Base-by-base conservation (phyloP, 192 early-diverging fungal species). In the Backusella westeae region DNA sequence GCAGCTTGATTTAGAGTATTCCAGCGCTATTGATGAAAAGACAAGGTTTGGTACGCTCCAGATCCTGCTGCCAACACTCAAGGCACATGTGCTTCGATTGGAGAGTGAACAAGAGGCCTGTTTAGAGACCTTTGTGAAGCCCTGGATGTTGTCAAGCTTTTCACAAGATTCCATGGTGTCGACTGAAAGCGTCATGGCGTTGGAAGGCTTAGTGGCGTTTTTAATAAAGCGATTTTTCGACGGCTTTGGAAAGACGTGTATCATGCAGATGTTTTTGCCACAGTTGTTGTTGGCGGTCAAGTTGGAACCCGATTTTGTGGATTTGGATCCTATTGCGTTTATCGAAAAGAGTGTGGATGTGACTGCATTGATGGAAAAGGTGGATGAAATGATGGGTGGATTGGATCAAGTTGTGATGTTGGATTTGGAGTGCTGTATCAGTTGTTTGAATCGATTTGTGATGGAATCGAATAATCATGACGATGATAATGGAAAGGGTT, bases 401-500 rank as follows among this genome's bases (percentile, higher is more conserved):
- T 6, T 36, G 35, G 67, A 32, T 26, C 39, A 71, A 29, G 44
- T 32, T 9, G 21, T 71, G 23, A 23, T 34, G 17, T 41, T 81
- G 9, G 81, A 82, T 42, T 75, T 82, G 0, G 81, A 82, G 65
- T 78, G 74, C 35, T 82, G 81, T 39, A 53, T 82, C 35, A 78
- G 79, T 65, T 56, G 65, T 10, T 34, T 82, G 4, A 44, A 29
- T 35, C 77, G 44, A 4, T 72, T 82, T 52, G 42, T 79, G 23
- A 42, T 65, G 23, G 52, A 79, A 36, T 63, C 70, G 17, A 65
- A 75, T 63, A 26, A 63, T 29, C 10, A 26, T 10, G 56, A 5
- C 14, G 23, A 26, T 0, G 19, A 53, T 21, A 4, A 53, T n/a
- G 49, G 6, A 63, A 63, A 26, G 26, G 26, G 9, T 29, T 10